phyloP scores from a whole-genome alignment of 2,329 filamentous ascomycete genomes.

The Acephala macrosclerotiorum region DNA sequence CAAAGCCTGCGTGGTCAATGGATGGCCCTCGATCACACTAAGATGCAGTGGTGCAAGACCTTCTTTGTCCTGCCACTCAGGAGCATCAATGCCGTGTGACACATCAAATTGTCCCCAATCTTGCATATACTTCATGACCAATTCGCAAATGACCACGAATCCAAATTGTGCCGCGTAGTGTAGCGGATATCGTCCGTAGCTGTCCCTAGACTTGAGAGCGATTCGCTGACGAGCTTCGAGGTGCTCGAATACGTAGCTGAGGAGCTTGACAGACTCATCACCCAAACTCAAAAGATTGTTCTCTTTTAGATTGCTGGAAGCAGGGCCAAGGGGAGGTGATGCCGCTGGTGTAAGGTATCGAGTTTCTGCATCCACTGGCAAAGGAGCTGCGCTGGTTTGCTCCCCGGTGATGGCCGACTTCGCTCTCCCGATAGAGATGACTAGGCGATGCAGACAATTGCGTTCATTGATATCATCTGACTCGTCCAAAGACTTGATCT shows the following conservation, averaged over 20 bases:
- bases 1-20: constrained; percentile 81
- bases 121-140: constrained; percentile 88
- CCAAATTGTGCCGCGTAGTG: constrained; percentile 97
- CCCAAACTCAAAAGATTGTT: constrained; percentile 69
- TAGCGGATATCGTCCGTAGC: constrained; percentile 82
- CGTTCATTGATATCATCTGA: constrained; percentile 92
- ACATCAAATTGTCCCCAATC: constrained; percentile 88
- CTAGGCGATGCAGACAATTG: constrained; percentile 90
- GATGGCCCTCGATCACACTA: constrained; percentile 89
- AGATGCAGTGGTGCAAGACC: constrained; percentile 92
- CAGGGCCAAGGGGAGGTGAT: constrained; percentile 67
- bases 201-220: constrained; percentile 74
- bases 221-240: constrained; percentile 72
- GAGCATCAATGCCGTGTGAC: constrained; percentile 83
- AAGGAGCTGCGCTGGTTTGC: constrained; percentile 38
- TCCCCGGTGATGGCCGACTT: constrained; percentile 52
- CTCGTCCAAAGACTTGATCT: constrained; percentile 78
- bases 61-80: constrained; percentile 90
- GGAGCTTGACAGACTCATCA: constrained; percentile 78
- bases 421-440: constrained; percentile 88
- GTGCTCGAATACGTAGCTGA: constrained; percentile 68
- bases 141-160: constrained; percentile 87
- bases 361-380: constrained; percentile 54
- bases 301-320: constrained; percentile 71
- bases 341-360: constrained; percentile 81